Evolutionary conservation across 306 rosid species (phyloP), one percentile per base, ranked within the genome.

Genomic region (Malus fusca): DNA sequence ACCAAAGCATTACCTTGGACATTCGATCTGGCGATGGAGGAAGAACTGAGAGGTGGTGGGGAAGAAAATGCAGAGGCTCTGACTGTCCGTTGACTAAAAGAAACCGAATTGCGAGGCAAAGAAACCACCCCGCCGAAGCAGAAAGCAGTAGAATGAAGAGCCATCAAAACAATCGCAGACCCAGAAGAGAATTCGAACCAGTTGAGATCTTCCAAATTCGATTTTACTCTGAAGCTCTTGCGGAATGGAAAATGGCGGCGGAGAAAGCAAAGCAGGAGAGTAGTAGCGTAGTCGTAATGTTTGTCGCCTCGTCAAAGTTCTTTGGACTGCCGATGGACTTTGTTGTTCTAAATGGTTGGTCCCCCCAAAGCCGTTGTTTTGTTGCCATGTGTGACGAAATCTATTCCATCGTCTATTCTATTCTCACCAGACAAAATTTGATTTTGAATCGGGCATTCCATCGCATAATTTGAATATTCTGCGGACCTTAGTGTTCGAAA

Each of bases 141-240:
- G 65, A 90, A 79, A 77, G 89, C 80, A 71, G 58, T 74, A 51
- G 91, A 79, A 44, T 87, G 86, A 83, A 91, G 93, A 59, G 96
- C 93, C 98, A 93, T 93, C 69, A 73, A 84, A 42, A 30, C 71
- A 59, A 81, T 53, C 71, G 68, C 46, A 59, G 33, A 60, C 22
- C 17, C 67, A 73, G 43, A 35, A 66, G 31, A 74, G 70, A 22
- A 37, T 18, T 68, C 18, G 11, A 66, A 35, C 52, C 43, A 2
- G 11, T 22, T 68, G 69, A 65, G 8, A 22, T 21, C 11, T 33
- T 10, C 69, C 46, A 33, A 65, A 43, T 15, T 17, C 46, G 72
- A 30, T 43, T 68, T 42, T 43, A 0, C 11, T n/a, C 5, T 8
- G 19, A 40, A 37, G 30, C 5, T 31, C 71, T 66, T 5, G 5